Conservation (phyloP, 208 protist genomes). For the Borovskyia barvae region DNA sequence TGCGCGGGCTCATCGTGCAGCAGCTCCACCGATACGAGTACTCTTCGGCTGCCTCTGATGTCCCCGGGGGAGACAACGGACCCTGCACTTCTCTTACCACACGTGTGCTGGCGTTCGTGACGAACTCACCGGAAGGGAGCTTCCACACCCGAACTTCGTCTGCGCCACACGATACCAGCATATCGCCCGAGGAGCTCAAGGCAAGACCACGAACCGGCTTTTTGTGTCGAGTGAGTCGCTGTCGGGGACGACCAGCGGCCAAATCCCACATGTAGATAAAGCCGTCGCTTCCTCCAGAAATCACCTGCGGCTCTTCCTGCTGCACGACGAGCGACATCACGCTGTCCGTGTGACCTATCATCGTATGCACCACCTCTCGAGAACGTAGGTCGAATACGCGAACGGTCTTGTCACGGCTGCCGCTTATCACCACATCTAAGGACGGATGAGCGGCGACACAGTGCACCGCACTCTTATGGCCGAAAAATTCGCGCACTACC, state of each 20-base stretch:
- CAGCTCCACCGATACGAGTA: slow-evolving; percentile 81
- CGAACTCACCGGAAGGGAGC: slow-evolving; percentile 93
- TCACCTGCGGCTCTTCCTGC: slow-evolving; percentile 89
- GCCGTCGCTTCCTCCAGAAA: slow-evolving; percentile 93
- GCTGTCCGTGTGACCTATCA: slow-evolving; percentile 94
- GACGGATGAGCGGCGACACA: slow-evolving; percentile 93
- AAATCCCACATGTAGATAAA: slow-evolving; percentile 95
- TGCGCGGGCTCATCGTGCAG: slow-evolving; percentile 78
- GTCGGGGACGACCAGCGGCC: slow-evolving; percentile 48
- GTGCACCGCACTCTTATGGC: slow-evolving; percentile 96
- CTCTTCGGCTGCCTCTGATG: slow-evolving; percentile 27
- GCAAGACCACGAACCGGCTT: slow-evolving; percentile 95
- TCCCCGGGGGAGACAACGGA: too few species aligned
- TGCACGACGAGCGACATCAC: slow-evolving; percentile 91
- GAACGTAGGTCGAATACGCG: slow-evolving; percentile 93
- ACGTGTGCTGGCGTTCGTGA: slow-evolving; percentile 92
- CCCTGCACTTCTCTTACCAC: slow-evolving; percentile 1
- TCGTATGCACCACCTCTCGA: slow-evolving; percentile 66
- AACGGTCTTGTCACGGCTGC: slow-evolving; percentile 94
- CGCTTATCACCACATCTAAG: slow-evolving; percentile 98
- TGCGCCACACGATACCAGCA: slow-evolving; percentile 93
- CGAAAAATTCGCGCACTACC: slow-evolving; percentile 96
- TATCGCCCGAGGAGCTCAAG: slow-evolving; percentile 86
- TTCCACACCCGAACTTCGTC: slow-evolving; percentile 98
- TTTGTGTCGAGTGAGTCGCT: slow-evolving; percentile 98